A percentile compares a stretch with the other conserved stretches of the same genome.
Conservation (phyloP, 2,329 filamentous ascomycete species). For the Chaetothyriales sp. region DNA sequence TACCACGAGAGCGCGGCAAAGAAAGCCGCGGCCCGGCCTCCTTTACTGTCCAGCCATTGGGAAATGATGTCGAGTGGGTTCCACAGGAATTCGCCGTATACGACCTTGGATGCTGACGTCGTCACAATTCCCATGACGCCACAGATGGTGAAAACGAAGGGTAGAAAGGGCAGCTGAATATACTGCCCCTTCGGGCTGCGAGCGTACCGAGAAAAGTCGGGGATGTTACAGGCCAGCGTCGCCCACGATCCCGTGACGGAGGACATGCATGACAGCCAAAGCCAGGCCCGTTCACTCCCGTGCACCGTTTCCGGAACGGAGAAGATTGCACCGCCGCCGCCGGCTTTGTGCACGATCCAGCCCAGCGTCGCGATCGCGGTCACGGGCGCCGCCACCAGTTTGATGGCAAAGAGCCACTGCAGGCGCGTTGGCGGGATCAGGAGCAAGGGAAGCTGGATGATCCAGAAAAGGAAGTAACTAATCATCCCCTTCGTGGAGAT, state of each 20-base stretch:
- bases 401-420: constrained; percentile 40
- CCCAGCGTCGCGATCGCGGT: constrained; percentile 23
- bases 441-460: constrained; percentile 41
- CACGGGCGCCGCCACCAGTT: constrained; percentile 27
- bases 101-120: constrained; percentile 33
- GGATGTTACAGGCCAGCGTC: constrained; percentile 36
- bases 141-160: constrained; percentile 36
- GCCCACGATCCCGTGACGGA: constrained; percentile 21
- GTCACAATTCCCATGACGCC: constrained; percentile 44
- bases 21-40: constrained; percentile 30
- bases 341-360: constrained; percentile 28
- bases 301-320: constrained; percentile 32
- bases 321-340: constrained; percentile 39
- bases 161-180: constrained; percentile 33
- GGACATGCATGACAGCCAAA: constrained; percentile 14
- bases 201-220: constrained; percentile 39
- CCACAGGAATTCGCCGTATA: constrained; percentile 27
- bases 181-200: constrained; percentile 25
- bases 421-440: constrained; percentile 44
- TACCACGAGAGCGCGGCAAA: constrained; percentile 42
- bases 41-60: constrained; percentile 20
- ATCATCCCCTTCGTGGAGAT: constrained; percentile 45
- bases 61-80: constrained; percentile 31
- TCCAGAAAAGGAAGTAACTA: constrained; percentile 46
- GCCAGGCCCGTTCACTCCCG: constrained; percentile 40